A percentile compares a stretch with the other conserved stretches of the same genome.
Evolutionary conservation across 805 yeast species (phyloP).

Genomic region (Saccharomyces jurei): DNA sequence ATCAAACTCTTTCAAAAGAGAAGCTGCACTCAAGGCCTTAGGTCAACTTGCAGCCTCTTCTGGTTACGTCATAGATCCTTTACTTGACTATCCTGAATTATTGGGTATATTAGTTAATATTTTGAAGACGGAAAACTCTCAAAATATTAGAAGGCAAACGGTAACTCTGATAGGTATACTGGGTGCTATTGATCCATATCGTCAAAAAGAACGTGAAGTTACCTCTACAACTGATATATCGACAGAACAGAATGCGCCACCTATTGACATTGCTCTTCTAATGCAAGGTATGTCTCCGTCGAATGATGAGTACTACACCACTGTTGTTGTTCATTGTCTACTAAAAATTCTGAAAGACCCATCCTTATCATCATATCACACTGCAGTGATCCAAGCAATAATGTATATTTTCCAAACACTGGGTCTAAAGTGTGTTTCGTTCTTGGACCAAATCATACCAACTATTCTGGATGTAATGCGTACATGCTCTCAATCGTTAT

Average conservation of each 20-base stretch:
- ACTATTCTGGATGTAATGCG: constrained; percentile 77
- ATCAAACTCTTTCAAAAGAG: constrained; percentile 72
- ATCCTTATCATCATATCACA: constrained; percentile 75
- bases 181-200: constrained; percentile 93
- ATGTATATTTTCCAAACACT: constrained; percentile 80
- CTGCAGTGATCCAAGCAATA: constrained; percentile 82
- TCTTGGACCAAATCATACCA: constrained; percentile 76
- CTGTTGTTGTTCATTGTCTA: constrained; percentile 79
- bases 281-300: constrained; percentile 92
- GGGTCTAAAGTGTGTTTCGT: constrained; percentile 80
- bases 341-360: constrained; percentile 77
- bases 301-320: constrained; percentile 83
- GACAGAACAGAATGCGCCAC: constrained; percentile 75
- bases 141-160: constrained; percentile 71
- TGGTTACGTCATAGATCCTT: constrained; percentile 89
- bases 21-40: constrained; percentile 75
- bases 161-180: constrained; percentile 80
- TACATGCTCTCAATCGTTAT: constrained; percentile 61
- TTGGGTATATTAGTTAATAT: constrained; percentile 71
- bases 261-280: constrained; percentile 76
- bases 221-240: constrained; percentile 37
- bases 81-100: constrained; percentile 79
- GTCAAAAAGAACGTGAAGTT: constrained; percentile 80
- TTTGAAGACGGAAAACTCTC: constrained; percentile 67
- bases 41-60: constrained; percentile 84